phyloP scores from a whole-genome alignment of 257 asterid species.

The Nicotiana attenuata region DNA sequence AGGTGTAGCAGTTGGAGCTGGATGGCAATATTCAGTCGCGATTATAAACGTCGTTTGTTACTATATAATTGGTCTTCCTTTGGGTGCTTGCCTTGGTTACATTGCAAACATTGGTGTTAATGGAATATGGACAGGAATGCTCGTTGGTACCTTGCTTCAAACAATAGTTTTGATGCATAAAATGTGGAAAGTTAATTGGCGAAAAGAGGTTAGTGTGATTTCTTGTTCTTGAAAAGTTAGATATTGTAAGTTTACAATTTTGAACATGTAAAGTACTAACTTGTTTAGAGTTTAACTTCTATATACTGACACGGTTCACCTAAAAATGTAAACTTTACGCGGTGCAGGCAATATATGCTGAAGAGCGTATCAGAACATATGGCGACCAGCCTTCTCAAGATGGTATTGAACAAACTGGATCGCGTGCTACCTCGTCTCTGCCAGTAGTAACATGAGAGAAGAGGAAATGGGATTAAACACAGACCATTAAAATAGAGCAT shows the following conservation, averaged over 20 bases:
- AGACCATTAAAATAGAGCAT: not conserved
- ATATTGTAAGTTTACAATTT: too few relatives aligned
- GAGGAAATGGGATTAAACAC: not conserved
- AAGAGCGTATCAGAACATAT: slow-evolving; percentile 37
- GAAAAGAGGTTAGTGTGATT: slow-evolving; percentile 42
- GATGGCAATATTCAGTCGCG: slow-evolving; percentile 80
- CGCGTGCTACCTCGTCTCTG: not conserved
- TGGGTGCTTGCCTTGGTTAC: slow-evolving; percentile 77
- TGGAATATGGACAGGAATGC: slow-evolving; percentile 85
- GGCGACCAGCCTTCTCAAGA: slow-evolving; percentile 24
- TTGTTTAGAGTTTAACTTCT: not conserved
- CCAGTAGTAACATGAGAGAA: not conserved
- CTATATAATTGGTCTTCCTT: slow-evolving; percentile 66
- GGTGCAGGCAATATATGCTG: slow-evolving; percentile 55
- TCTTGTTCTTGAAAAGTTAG: too few relatives aligned
- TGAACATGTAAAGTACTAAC: not conserved
- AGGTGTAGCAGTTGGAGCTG: slow-evolving; percentile 97
- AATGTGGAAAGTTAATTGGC: slow-evolving; percentile 55
- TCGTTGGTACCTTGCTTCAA: slow-evolving; percentile 65
- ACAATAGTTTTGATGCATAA: slow-evolving; percentile 34
- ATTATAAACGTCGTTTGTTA: slow-evolving; percentile 52
- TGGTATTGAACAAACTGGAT: slow-evolving; percentile 23
- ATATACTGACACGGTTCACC: too few relatives aligned
- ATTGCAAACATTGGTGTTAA: slow-evolving; percentile 46
- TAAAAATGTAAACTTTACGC: not conserved